Conservation (phyloP, 192 early-diverging fungal species). For the Entophlyctis luteolus region DNA sequence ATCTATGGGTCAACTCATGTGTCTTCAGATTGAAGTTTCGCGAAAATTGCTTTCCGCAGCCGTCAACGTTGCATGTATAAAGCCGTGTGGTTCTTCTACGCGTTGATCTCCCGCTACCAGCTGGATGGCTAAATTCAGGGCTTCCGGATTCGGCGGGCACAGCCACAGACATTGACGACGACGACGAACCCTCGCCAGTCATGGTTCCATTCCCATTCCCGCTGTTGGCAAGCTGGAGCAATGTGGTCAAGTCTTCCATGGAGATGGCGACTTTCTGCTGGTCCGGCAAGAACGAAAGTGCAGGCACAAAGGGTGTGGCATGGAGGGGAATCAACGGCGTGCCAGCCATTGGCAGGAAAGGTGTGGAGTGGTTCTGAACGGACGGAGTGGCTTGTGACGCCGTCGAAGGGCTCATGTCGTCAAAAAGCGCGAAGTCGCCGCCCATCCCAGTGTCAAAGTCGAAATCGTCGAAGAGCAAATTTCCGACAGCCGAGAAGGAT, state of each 20-base stretch:
- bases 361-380: background rate
- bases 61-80: conserved; percentile 48
- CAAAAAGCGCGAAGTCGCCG: conserved; percentile 1
- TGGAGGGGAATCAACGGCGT: conserved; percentile 21
- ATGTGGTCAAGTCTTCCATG: conserved; percentile 7
- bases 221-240: background rate
- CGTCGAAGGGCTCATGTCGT: background rate
- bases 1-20: conserved; percentile 58
- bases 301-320: conserved; percentile 8
- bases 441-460: too few species aligned
- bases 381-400: background rate
- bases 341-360: background rate
- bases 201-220: background rate
- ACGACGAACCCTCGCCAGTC: too few species aligned
- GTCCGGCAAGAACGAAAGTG: background rate
- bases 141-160: background rate
- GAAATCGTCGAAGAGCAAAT: conserved; percentile 18
- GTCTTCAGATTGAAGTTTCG: conserved; percentile 64
- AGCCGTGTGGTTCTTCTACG: background rate
- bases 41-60: conserved; percentile 61
- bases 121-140: background rate
- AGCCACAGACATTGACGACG: background rate
- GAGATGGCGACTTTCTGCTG: background rate
- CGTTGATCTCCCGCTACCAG: background rate
- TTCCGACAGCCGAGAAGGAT: background rate